Base-by-base conservation (phyloP, 805 yeast species). In the Myxozyma neglecta region DNA sequence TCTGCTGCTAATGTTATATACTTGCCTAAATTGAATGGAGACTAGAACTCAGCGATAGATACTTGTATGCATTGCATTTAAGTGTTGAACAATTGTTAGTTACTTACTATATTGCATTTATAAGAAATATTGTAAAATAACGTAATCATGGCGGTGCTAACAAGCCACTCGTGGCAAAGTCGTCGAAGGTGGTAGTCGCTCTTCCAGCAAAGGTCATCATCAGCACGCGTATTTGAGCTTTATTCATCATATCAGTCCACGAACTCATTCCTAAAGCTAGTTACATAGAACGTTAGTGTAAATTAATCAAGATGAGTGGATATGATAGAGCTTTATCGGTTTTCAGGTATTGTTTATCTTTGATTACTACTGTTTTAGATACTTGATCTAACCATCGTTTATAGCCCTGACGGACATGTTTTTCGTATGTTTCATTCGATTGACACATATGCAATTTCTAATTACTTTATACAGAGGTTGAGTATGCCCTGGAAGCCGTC, bases 311-410 rank as follows among this genome's bases (percentile, higher is more conserved):
- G 50, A 93, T 93, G 99, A 90, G 97, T 82, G 98, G 99, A 66
- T 93, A 93, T 96, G 99, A 93, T 77, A 86, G 98, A 83, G 99
- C 99, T 60, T 83, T 93, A 71, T 92, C 97, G 65, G 96, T 93
- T 76, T 93, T 93, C 80, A 90, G 97, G 87, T 88, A 84, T 70
- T 92, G 85, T 44, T 20, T 24, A 14, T 51, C 52, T 47, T 42
- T 56, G n/a, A 24, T 39, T 39, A 24, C 8, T 20, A 34, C 16
- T 57, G n/a, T 20, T 39, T 49, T 29, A 49, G 35, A 7, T 24
- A 10, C 14, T 9, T 36, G 14, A 6, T 48, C 39, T 14, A 8
- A 16, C 34, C 43, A 36, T 14, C 34, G 35, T 20, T 10, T 57
- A 29, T 64, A 88, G 94, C 76, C 99, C 99, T 68, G 99, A 93